Evolutionary conservation across 139 green algal species (phyloP).

Genomic region (Ulvella scutata): DNA sequence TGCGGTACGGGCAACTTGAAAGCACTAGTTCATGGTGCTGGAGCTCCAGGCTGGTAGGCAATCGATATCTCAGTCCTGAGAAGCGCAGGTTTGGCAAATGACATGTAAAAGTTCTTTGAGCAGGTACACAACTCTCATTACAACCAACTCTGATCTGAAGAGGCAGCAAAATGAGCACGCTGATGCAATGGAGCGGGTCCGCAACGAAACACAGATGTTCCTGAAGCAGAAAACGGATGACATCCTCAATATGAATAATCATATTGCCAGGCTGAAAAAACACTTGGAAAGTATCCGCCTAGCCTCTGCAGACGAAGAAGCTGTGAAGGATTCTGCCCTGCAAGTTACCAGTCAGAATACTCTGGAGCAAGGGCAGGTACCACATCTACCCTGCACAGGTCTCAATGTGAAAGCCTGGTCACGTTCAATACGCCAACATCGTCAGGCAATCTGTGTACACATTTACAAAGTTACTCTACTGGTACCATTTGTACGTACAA

Average conservation of each 20-base stretch:
- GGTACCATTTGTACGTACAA: too few species aligned
- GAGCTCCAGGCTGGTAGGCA: too few species aligned
- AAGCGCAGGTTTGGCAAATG: too few species aligned
- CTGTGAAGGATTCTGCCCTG: constrained; percentile 48
- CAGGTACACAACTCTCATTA: constrained; percentile 62
- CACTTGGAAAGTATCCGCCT: constrained; percentile 38
- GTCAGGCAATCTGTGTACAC: too few species aligned
- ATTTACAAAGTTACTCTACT: too few species aligned
- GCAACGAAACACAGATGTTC: constrained; percentile 15
- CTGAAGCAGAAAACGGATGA: constrained; percentile 57
- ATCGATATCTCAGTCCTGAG: too few species aligned
- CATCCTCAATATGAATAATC: constrained; percentile 74
- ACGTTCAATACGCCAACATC: too few species aligned
- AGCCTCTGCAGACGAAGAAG: constrained; percentile 22
- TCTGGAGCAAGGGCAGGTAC: constrained; percentile 67
- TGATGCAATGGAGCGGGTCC: not conserved
- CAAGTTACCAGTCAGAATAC: constrained; percentile 48
- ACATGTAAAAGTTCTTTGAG: too few species aligned
- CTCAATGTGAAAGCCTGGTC: too few species aligned
- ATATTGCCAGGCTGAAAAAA: constrained; percentile 57
- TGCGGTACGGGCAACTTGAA: too few species aligned
- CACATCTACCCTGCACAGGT: not conserved
- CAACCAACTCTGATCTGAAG: constrained; percentile 65
- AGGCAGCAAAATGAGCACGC: constrained; percentile 31
- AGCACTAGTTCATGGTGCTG: too few species aligned